These are phyloP conservation scores for Nicotiana obtusifolia DNA, from an alignment of 257 asterid species.

Conservation along the genomic window DNA sequence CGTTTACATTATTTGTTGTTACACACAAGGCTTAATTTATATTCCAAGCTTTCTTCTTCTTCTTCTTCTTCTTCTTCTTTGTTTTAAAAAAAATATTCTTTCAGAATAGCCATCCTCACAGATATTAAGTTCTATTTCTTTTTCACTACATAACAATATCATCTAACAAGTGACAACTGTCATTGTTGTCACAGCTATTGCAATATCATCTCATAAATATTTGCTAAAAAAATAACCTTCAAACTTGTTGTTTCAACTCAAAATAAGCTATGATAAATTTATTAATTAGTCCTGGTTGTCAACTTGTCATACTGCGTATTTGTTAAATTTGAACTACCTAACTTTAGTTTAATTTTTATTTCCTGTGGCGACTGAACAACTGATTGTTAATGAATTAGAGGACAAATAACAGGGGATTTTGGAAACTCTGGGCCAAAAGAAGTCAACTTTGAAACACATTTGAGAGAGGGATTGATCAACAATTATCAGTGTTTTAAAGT, in stretches of 20 bases:
- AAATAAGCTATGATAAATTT: not conserved
- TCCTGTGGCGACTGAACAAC: too few species aligned
- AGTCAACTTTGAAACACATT: not conserved
- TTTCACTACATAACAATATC: not conserved
- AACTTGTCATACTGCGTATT: not conserved
- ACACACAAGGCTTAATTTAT: not conserved
- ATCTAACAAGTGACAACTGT: not conserved
- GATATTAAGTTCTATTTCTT: not conserved
- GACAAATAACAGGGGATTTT: not conserved
- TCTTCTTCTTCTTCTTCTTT: too few species aligned
- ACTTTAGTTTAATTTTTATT: not conserved
- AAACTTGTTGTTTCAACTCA: not conserved
- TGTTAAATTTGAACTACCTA: not conserved
- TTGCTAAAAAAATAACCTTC: not conserved
- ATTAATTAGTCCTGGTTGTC: not conserved
- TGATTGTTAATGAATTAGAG: not conserved
- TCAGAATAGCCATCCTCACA: not conserved
- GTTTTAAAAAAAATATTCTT: too few species aligned
- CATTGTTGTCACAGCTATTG: not conserved
- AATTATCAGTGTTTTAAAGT: not conserved
- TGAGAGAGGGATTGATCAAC: not conserved
- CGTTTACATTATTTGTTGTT: not conserved
- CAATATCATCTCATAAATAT: not conserved
- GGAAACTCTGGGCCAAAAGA: not conserved
- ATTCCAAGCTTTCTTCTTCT: not conserved